Percentiles rank a stretch among this genome's conserved stretches.
phyloP scores from a whole-genome alignment of 768 basidiomycete species.

The Harrya chromipes region DNA sequence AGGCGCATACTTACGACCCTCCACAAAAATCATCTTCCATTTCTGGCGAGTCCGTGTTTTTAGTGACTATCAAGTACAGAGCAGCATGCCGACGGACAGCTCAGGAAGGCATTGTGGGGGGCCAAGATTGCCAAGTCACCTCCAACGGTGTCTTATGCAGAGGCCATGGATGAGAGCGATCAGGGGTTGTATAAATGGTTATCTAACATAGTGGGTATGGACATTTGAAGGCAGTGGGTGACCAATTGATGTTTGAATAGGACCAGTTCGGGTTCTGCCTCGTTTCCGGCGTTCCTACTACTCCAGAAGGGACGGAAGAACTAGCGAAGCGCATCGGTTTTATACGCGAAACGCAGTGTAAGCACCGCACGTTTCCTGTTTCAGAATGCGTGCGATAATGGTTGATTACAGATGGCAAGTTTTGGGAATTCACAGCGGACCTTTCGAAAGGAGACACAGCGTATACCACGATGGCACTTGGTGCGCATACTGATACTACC shows the following conservation, averaged over 20 bases:
- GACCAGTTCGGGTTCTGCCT: conserved; percentile 89
- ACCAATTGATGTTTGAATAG: conserved; percentile 37
- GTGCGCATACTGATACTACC: conserved; percentile 78
- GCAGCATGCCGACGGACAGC: background rate
- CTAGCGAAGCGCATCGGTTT: conserved; percentile 75
- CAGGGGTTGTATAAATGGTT: conserved; percentile 79
- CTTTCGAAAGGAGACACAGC: conserved; percentile 91
- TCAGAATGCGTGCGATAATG: conserved; percentile 28
- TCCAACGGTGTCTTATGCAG: conserved; percentile 69
- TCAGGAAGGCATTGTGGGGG: conserved; percentile 77
- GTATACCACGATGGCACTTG: conserved; percentile 85
- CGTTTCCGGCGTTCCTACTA: conserved; percentile 74
- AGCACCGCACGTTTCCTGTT: conserved; percentile 6
- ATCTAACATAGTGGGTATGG: conserved; percentile 61
- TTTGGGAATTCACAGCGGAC: conserved; percentile 97
- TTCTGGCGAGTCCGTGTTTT: conserved; percentile 43
- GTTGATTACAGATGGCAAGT: conserved; percentile 69
- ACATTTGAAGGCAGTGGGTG: background rate
- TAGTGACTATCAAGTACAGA: background rate
- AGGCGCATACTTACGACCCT: conserved; percentile 78
- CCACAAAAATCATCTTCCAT: conserved; percentile 30
- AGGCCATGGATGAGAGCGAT: conserved; percentile 66
- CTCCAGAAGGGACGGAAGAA: conserved; percentile 80
- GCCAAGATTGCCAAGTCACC: conserved; percentile 69
- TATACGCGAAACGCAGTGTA: conserved; percentile 84